Evolutionary conservation across 805 yeast genomes (phyloP).

Genomic region (Saturnispora sanitii): DNA sequence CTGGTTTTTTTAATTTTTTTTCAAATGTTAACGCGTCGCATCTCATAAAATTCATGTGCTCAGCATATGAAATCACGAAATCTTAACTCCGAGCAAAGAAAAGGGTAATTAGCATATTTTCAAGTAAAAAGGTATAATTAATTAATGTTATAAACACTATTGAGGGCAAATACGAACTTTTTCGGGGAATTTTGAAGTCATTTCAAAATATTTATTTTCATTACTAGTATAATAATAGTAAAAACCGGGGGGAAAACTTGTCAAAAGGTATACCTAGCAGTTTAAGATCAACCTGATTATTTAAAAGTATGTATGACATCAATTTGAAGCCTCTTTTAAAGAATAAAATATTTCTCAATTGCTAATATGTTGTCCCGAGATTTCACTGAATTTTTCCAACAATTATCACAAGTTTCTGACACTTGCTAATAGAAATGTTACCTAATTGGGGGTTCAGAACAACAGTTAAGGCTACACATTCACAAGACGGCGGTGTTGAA

Average conservation of each 20-base stretch:
- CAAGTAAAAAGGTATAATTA: too few species aligned
- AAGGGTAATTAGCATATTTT: too few species aligned
- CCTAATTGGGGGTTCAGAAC: conserved; percentile 28
- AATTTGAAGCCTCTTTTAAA: neutral
- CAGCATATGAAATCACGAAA: neutral
- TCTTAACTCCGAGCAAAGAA: neutral
- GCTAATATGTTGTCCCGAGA: neutral
- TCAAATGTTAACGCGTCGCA: neutral
- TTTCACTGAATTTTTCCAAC: neutral
- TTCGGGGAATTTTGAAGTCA: too few species aligned
- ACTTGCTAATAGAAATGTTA: conserved; percentile 4
- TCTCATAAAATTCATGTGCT: neutral
- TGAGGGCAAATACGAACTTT: too few species aligned
- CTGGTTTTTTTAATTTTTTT: neutral
- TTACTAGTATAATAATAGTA: too few species aligned
- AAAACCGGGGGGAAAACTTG: neutral
- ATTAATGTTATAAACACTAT: too few species aligned
- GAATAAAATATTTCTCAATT: neutral
- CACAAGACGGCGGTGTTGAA: conserved; percentile 18
- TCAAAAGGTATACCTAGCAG: too few species aligned
- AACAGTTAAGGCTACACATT: conserved; percentile 20
- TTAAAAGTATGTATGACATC: neutral
- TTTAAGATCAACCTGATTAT: too few species aligned
- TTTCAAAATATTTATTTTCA: too few species aligned
- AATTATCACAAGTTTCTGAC: too few species aligned